Base-by-base conservation (phyloP, 2,329 filamentous ascomycete species). In the Alternaria dauci region DNA sequence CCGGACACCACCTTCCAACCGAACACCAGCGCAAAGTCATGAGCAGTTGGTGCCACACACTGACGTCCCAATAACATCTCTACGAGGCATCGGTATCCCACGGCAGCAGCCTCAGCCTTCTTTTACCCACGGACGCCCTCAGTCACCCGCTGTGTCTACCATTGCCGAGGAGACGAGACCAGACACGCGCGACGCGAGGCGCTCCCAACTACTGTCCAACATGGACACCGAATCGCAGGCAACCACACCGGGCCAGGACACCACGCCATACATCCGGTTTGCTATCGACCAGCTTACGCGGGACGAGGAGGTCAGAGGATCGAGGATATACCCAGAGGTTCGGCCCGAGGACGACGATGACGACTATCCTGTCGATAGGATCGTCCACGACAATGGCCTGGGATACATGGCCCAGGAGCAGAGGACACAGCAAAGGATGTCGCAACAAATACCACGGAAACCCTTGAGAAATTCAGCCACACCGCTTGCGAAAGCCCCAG, bases 191-290 rank as follows among this genome's bases (percentile, higher is more conserved):
- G 67, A 72, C 54, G 65, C 64, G 59, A 66, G 70, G 46, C 58
- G 51, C 43, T 70, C 68, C 8, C 69, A 70, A 42, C 39, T 66
- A 18, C 53, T 62, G 26, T 53, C 62, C 59, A 63, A 64, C 41
- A 74, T 77, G 74, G 77, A 77, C 57, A 66, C 73, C 23, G 69
- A 71, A 36, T 76, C 75, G n/a, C 69, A 73, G 46, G 69, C 69
- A 26, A 78, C 76, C 7, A 79, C 77, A 0, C 93, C 93, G 0
- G 92, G 90, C 9, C 83, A 93, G 39, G 93, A 97, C 72, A 91
- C 96, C 72, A 91, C 89, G 8, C 93, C 93, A 0, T 96, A 94
- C 77, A 92, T 97, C 65, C 91, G 91, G 65, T 96, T 95, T 76
- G 94, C 94, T 41, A 88, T 98, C 64, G 91, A 96, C 65, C 92